Evolutionary conservation across 1,284 basidiomycete genomes (phyloP), one percentile per base, ranked within the genome.

Genomic region (Apiotrichum porosum): DNA sequence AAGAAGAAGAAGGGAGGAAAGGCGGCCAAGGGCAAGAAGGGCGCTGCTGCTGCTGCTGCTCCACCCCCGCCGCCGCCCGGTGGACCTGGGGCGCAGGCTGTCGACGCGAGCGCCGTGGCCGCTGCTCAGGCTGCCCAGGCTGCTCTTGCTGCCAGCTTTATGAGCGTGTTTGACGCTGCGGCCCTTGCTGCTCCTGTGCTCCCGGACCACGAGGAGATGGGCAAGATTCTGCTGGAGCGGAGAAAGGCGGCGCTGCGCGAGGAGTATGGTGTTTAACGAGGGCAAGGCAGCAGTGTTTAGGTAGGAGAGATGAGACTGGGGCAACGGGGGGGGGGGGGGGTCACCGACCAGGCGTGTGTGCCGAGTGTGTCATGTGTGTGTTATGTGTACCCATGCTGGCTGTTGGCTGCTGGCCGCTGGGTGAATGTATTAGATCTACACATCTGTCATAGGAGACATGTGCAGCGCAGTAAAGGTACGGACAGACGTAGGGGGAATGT

Each of bases 181-280:
- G 80, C 84, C 56, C 76, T 95, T 13, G 66, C 85, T 49, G 80
- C 83, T 30, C 91, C 89, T 0, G 82, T 80, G 61, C 72, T 92
- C 71, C 84, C 88, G 3, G 82, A 79, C 1, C 76, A 79, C 40
- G 80, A 83, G 44, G 87, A 93, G 73, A 85, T 91, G 81, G 88
- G 91, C 65, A 71, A 74, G 26, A 80, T 86, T 19, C 69, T 97
- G 46, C 78, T 97, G 47, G 80, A 80, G 33, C 75, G 90, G 57
- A 78, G 87, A 66, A 95, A 95, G 76, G 79, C 83, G 69, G 84
- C 85, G 15, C 70, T 95, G 42, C 80, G 92, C 48, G 85, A 88
- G 56, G 88, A 94, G 75, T 86, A 86, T 67, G 75, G 70, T 12
- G 69, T 72, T 24, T 68, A 55, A 41, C 4, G 26, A 35, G 34